Evolutionary conservation across 257 asterid species (phyloP).

Genomic region (Fraxinus cuspidata): DNA sequence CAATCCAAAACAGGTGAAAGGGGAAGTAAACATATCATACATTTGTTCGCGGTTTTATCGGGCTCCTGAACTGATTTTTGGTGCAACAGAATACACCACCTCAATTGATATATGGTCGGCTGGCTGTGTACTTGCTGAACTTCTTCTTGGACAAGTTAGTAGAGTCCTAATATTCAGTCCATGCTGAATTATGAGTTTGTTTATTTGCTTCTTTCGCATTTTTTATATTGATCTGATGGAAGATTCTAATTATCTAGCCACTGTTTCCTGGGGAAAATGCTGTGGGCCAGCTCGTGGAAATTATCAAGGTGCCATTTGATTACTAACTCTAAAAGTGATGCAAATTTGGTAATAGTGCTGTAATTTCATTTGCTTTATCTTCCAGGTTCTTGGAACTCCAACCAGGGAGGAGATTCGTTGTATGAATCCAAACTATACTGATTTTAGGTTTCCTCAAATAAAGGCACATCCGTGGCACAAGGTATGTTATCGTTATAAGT

Average conservation of each 20-base stretch:
- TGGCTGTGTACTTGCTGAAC: slow-evolving; percentile 95
- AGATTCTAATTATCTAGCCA: slow-evolving; percentile 52
- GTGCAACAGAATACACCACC: slow-evolving; percentile 91
- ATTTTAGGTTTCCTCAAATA: slow-evolving; percentile 90
- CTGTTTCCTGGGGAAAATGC: slow-evolving; percentile 97
- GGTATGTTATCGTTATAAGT: slow-evolving; percentile 41
- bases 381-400: slow-evolving; percentile 94
- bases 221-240: slow-evolving; percentile 23
- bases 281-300: slow-evolving; percentile 95
- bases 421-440: slow-evolving; percentile 89
- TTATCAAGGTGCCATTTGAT: slow-evolving; percentile 66
- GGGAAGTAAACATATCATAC: slow-evolving; percentile 94
- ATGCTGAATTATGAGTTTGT: neutral
- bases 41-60: slow-evolving; percentile 96
- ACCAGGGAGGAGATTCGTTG: slow-evolving; percentile 96
- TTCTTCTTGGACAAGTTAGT: slow-evolving; percentile 88
- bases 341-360: slow-evolving; percentile 4
- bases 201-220: slow-evolving; percentile 8
- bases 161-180: slow-evolving; percentile 7
- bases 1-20: slow-evolving; percentile 56
- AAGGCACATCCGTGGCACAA: slow-evolving; percentile 99
- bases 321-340: slow-evolving; percentile 15
- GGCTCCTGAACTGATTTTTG: slow-evolving; percentile 98
- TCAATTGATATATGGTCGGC: slow-evolving; percentile 99
- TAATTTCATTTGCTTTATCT: slow-evolving; percentile 26